Evolutionary conservation across 2,329 filamentous ascomycete genomes (phyloP), one percentile per base, ranked within the genome.

Genomic region (Arthrobotrys sinensis): DNA sequence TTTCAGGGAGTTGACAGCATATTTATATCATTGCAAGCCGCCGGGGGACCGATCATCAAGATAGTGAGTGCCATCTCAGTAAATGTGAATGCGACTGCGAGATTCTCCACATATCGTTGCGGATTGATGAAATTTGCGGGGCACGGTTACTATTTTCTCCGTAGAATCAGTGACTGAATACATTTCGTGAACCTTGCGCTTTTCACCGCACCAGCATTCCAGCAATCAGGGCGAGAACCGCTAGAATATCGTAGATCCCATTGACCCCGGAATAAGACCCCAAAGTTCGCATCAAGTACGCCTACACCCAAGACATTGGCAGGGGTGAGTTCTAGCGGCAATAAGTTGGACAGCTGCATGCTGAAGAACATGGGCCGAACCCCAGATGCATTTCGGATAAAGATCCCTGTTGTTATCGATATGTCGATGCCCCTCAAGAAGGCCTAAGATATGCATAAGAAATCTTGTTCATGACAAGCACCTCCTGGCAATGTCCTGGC

Each of bases 301-400:
- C 21, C 19, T 46, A 28, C 10, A 16, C 38, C 14, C 21, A 36
- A 16, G 12, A 24, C 32, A 46, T 50, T 34, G 48, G 40, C 48
- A 75, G 52, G 48, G 38, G 10, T n/a, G 5, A 4, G 11, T 73
- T 65, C 21, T 10, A 36, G 48, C 11, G 40, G 69, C 24, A 45
- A 10, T 46, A 63, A 48, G 45, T 50, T 60, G 34, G 28, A 43
- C 1, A 24, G 19, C 55, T 43, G 21, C 21, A 53, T 53, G 50
- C 48, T 19, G 55, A 52, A 48, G 38, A 60, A 64, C 65, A 70
- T 38, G 65, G 65, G 50, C 57, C 48, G 50, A 69, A 69, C 60
- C 63, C 73, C 66, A 52, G 43, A 36, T 77, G 62, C 75, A 78
- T 71, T 78, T 78, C 75, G 75, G 75, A 38, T 78, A 78, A 78